Base-by-base conservation (phyloP, 805 yeast genomes). In the Wickerhamiella kurtzmanii region DNA sequence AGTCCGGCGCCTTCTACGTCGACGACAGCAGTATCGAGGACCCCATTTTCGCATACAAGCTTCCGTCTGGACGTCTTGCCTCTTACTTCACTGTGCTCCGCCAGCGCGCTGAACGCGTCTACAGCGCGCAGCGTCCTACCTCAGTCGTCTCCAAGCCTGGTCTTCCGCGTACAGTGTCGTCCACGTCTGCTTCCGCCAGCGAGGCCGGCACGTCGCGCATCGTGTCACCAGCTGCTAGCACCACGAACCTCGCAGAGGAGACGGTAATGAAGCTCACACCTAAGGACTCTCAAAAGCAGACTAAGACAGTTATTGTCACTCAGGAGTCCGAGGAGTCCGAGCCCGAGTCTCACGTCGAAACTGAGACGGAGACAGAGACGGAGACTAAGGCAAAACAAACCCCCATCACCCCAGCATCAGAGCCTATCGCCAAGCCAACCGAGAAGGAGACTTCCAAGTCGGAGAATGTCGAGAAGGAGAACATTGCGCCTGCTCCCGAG, bases 61-160 rank as follows among this genome's bases (percentile, higher is more conserved):
- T 80, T 4, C 80, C 80, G 44, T 85, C 80, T 50, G 89, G 89
- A 50, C 82, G 80, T 38, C 70, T 86, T 50, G 78, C 78, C n/a
- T 74, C 69, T 48, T 74, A 80, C 58, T 83, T 88, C 49, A 75
- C 73, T 51, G 72, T 68, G 22, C 64, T 76, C 8, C 69, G 73
- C 37, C 68, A 71, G 47, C 70, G 75, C 18, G 69, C 70, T 35
- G 64, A 63, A 50, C 50, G 56, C 48, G 56, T 25, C 28, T 40
- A 35, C 6, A 5, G 16, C n/a, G 20, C 41, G 4, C 20, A 21
- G 28, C 46, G 19, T 21, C 39, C 39, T n/a, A 11, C 32, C 9
- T n/a, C n/a, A n/a, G n/a, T n/a, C n/a, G n/a, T n/a, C n/a, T 25
- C 25, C 35, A 28, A 9, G 15, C 43, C 17, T 32, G 16, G 43